Base-by-base conservation (phyloP, 306 rosid genomes). In the Cucurbita argyrosperma region DNA sequence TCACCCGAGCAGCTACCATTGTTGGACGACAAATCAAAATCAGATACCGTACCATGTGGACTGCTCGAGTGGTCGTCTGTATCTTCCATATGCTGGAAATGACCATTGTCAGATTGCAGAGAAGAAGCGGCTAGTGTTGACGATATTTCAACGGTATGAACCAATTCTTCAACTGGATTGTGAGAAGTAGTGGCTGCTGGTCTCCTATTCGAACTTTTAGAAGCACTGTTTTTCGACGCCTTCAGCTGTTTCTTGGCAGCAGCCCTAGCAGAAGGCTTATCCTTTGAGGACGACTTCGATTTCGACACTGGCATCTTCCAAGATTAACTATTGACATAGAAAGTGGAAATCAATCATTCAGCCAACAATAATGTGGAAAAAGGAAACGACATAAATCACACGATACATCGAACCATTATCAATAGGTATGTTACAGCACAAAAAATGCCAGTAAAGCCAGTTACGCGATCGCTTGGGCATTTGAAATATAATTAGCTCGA, bases 1-100 rank as follows among this genome's bases (percentile, higher is more conserved):
- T 95, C 99, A 69, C 99, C 97, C 53, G 97, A 95, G 88, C 97
- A 95, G 85, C 99, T 95, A 77, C 87, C 99, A 76, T 88, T 95
- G 69, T 89, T 95, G 53, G 99, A 95, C 82, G 90, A 90, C 81
- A 96, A 84, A 87, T 95, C 99, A 87, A 85, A 89, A 88, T 95
- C 99, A 67, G 59, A 55, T 76, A 85, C 89, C 19, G 96, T 74
- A 40, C 82, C 84, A 61, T 76, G 76, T 4, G 87, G 86, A 77
- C 84, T 87, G 55, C 84, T 95, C 42, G 96, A 83, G 74, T 88
- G 96, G 68, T 89, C 97, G 70, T 95, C 99, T 75, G 88, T 84
- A 77, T 89, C 99, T 75, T 95, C 97, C 78, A 95, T 95, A 84
- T 89, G 88, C 78, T 79, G 93, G 72, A 88, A 95, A 46, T 96